These are phyloP conservation scores for Boletellus sp. DNA, from an alignment of 768 basidiomycete genomes.

Conservation along the genomic window DNA sequence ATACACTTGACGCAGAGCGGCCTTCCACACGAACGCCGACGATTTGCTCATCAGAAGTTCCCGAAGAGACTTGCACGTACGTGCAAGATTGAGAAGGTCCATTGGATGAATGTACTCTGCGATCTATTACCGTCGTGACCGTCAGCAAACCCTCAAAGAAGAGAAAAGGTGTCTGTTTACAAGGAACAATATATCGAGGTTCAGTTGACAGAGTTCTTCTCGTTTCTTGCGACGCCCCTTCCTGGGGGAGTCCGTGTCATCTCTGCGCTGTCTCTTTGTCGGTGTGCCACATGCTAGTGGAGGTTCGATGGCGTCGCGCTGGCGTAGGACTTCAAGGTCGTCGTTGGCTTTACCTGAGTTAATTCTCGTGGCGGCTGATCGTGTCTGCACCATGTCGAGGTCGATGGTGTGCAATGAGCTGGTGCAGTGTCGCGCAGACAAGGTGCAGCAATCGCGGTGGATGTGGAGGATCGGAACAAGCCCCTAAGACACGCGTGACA, in stretches of 20 bases:
- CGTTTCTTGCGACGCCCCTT: neutral
- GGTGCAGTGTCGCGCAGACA: too few relatives aligned
- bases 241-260: neutral
- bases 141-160: neutral
- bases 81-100: slow-evolving; percentile 31
- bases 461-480: too few relatives aligned
- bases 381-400: neutral
- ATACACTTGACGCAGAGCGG: slow-evolving; percentile 27
- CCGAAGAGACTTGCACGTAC: slow-evolving; percentile 37
- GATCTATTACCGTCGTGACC: slow-evolving; percentile 27
- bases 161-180: slow-evolving; percentile 1
- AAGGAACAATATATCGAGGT: slow-evolving; percentile 20
- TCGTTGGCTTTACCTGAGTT: too few relatives aligned
- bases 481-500: too few relatives aligned
- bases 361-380: neutral
- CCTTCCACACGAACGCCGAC: slow-evolving; percentile 25
- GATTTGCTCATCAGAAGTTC: slow-evolving; percentile 31
- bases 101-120: slow-evolving; percentile 37
- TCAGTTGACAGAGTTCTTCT: slow-evolving; percentile 1
- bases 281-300: neutral
- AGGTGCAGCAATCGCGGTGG: too few relatives aligned
- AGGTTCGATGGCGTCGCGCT: neutral
- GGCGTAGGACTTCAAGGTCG: too few relatives aligned
- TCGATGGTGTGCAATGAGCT: neutral
- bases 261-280: neutral